A percentile compares a stretch with the other conserved stretches of the same genome.
phyloP scores from a whole-genome alignment of 805 yeast species.

The Priceomyces fermenticarens region DNA sequence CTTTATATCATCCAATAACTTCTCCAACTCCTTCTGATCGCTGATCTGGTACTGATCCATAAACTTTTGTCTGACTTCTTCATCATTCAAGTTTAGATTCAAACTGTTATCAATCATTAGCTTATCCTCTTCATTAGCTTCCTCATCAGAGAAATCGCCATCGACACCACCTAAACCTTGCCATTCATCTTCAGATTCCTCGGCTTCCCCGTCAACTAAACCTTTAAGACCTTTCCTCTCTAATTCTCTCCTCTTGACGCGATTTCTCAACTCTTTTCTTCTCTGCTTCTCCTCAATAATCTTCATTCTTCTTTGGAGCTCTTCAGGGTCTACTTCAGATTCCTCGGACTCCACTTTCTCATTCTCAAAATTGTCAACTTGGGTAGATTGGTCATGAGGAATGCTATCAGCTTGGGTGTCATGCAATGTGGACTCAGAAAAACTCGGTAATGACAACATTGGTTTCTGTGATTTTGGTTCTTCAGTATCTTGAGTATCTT shows the following conservation, averaged over 20 bases:
- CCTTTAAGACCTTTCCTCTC: constrained; percentile 56
- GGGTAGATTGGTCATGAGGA: not conserved
- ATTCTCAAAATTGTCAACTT: not conserved
- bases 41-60: constrained; percentile 58
- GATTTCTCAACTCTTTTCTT: constrained; percentile 29
- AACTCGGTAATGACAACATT: not conserved
- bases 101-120: constrained; percentile 71
- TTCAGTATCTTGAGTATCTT: constrained; percentile 6
- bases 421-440: too few relatives aligned
- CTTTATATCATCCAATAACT: constrained; percentile 66
- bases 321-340: constrained; percentile 22
- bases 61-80: constrained; percentile 54
- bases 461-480: not conserved
- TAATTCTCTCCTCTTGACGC: constrained; percentile 46
- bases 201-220: constrained; percentile 79
- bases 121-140: constrained; percentile 73
- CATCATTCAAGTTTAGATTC: constrained; percentile 53
- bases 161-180: constrained; percentile 75
- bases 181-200: constrained; percentile 89
- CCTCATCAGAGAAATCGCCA: constrained; percentile 52
- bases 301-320: constrained; percentile 27
- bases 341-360: constrained; percentile 24
- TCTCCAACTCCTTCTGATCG: constrained; percentile 63
- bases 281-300: constrained; percentile 37
- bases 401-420: constrained; percentile 5